Base-by-base conservation (phyloP, 306 rosid genomes). In the Senna siamea region DNA sequence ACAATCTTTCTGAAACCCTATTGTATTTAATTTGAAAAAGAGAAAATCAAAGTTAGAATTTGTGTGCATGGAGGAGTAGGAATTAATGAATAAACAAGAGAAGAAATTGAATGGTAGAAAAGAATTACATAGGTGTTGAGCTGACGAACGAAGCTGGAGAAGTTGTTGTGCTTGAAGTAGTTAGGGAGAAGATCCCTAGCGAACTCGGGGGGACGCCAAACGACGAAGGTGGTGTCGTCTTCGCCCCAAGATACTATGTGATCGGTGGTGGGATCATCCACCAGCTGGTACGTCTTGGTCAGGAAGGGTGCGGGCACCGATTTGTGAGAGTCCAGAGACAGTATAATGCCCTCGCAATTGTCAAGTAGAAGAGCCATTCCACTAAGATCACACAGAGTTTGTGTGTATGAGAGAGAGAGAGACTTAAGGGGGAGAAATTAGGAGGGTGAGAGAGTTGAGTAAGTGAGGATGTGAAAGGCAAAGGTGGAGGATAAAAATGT, bases 1-100 rank as follows among this genome's bases (percentile, higher is more conserved):
- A 90, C 96, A 66, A 90, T 88, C 96, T 90, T 90, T 23, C 96
- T 77, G 66, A 90, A 90, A 82, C 96, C 96, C 96, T 90, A 84
- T 52, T 22, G 15, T 64, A 7, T 5, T n/a, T n/a, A n/a, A n/a
- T n/a, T n/a, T n/a, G n/a, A n/a, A n/a, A n/a, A n/a, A n/a, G n/a
- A n/a, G n/a, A n/a, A n/a, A n/a, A n/a, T n/a, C n/a, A n/a, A n/a
- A n/a, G n/a, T n/a, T n/a, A n/a, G n/a, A n/a, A n/a, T n/a, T n/a
- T n/a, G n/a, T n/a, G n/a, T n/a, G n/a, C n/a, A n/a, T n/a, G n/a
- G n/a, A n/a, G n/a, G n/a, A n/a, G n/a, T n/a, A n/a, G n/a, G n/a
- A n/a, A n/a, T n/a, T n/a, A n/a, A n/a, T n/a, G n/a, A n/a, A n/a
- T n/a, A n/a, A 17, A 50, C 1, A 57, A 5, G 17, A 6, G 4